Conservation (phyloP, 2,329 filamentous ascomycete genomes). For the Talaromyces sp. region DNA sequence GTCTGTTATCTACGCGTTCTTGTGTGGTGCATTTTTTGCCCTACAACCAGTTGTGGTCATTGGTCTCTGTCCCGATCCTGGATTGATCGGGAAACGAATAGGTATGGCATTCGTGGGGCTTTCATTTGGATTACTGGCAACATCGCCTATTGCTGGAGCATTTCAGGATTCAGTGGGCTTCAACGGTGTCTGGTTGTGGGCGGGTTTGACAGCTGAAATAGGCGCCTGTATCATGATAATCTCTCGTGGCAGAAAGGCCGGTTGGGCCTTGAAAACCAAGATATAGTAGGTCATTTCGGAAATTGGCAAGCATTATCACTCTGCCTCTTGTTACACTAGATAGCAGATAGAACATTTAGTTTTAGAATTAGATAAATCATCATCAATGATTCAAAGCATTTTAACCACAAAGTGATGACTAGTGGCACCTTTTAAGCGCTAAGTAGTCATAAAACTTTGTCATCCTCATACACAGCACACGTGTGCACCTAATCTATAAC, state of each 20-base stretch:
- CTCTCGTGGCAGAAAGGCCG: not conserved
- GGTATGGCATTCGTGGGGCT: slow-evolving; percentile 29
- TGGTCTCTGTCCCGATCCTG: slow-evolving; percentile 34
- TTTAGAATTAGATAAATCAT: not conserved
- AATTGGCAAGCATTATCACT: not conserved
- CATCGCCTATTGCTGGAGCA: slow-evolving; percentile 6
- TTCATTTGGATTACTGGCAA: not conserved
- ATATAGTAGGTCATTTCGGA: not conserved
- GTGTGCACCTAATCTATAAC: no score
- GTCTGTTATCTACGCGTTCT: slow-evolving; percentile 37
- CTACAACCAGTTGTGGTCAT: slow-evolving; percentile 36
- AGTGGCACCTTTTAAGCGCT: not conserved
- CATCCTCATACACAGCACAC: not conserved
- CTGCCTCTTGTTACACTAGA: not conserved
- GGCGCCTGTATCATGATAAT: slow-evolving; percentile 5
- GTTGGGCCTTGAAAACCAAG: not conserved
- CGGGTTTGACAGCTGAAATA: slow-evolving; percentile 1
- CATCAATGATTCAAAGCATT: not conserved
- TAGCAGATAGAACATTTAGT: not conserved
- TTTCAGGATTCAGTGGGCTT: slow-evolving; percentile 5
- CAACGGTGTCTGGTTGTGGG: slow-evolving; percentile 6
- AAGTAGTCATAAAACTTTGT: not conserved
- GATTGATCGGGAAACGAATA: slow-evolving; percentile 36
- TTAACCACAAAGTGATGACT: not conserved
- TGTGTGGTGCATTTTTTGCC: slow-evolving; percentile 37